Evolutionary conservation across 2,329 filamentous ascomycete species (phyloP), one percentile per base, ranked within the genome.

Genomic region (Penicillium sp.): DNA sequence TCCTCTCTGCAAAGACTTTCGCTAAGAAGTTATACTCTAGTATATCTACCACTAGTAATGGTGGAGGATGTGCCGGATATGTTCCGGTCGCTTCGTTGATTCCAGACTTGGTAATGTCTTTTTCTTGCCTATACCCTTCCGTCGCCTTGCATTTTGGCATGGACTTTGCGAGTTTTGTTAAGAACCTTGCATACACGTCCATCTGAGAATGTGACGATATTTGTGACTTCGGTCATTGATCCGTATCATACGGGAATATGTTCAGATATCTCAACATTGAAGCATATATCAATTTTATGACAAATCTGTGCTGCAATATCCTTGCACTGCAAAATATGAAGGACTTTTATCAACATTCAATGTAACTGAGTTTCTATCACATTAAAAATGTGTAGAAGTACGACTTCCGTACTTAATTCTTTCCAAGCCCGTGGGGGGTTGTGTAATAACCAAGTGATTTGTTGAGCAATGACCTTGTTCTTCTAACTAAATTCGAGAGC

Each of bases 51-150:
- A 8, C n/a, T 12, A 37, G 12, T 45, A 9, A 14, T 12, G 2
- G 7, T 19, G 28, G 43, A 42, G 30, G n/a, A 25, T 11, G 28
- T 50, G 12, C 31, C 10, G 10, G 46, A 33, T 37, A n/a, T 22
- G 17, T 50, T 42, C 25, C 30, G 5, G 33, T 43, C 46, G 38
- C 31, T 40, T 26, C 9, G 25, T 46, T 30, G 16, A 7, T 33
- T 30, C 17, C 11, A 36, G 11, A 5, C 6, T 37, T 50, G 8
- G 6, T 26, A 16, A 22, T 43, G 30, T 31, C 17, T 25, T 54
- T 22, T 17, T 33, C 11, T 30, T 54, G 36, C 25, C 36, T 31
- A 55, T 55, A 55, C 46, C 52, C 46, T 37, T 42, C 38, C n/a
- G 36, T 25, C 12, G 22, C 9, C 22, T 36, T 30, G 16, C 17